Base-by-base conservation (phyloP, 768 basidiomycete genomes). In the Collybia sp. region DNA sequence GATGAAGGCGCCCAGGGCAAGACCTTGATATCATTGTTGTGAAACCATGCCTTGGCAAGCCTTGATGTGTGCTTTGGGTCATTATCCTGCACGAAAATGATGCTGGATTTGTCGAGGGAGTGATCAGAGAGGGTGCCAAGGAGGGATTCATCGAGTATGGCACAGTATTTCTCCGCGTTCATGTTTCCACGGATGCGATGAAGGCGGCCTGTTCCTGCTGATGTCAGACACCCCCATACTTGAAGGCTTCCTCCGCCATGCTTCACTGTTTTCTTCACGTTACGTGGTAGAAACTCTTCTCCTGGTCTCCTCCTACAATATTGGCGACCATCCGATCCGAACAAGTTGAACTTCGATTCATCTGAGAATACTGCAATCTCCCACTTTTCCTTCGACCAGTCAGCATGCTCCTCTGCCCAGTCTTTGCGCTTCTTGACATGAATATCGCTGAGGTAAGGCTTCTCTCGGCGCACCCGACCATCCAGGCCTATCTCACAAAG, bases 11-110 rank as follows among this genome's bases (percentile, higher is more conserved):
- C 58, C 62, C 65, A 70, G 15, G 17, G 12, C 10, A 69, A 43
- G n/a, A 52, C 43, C 15, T 45, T 15, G 25, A 67, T 44, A 30
- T 59, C 19, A 34, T 67, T 46, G 13, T 63, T 46, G 12, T 42
- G 10, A 40, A 71, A 61, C 58, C 58, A 68, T 6, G 44, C 25
- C 13, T 38, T 49, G 5, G 59, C 60, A 3, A 52, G 18, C 33
- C 53, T 55, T 17, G 52, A 57, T 1, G 54, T 70, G 50, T 70
- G 64, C 49, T 68, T 69, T 10, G 58, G 63, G 50, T 66, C 53
- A 45, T 65, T 66, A 47, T 72, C 65, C 19, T 72, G 65, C 43
- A 62, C 55, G 43, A 66, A 67, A 47, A 58, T 51, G 33, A 53
- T 39, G 44, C 51, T 18, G 6, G 33, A n/a, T 12, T n/a, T 44